A percentile compares a stretch with the other conserved stretches of the same genome.
Evolutionary conservation across 1,139 yeast species (phyloP).

Genomic region (Kluyveromyces sp.): DNA sequence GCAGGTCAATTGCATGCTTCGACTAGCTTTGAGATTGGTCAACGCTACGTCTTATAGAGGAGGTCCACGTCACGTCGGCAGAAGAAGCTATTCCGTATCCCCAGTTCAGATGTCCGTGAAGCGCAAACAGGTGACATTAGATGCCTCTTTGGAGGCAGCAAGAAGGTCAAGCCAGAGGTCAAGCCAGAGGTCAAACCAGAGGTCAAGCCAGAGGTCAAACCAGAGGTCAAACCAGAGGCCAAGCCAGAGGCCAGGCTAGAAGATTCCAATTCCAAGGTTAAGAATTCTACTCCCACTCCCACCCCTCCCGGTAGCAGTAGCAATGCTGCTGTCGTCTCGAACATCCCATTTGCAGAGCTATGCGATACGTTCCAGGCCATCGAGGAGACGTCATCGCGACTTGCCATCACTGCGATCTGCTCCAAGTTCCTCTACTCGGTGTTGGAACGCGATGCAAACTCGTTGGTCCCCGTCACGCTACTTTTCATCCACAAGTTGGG

Average conservation of each 20-base stretch:
- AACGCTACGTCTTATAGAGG: too few relatives aligned
- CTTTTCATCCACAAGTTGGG: conserved; percentile 83
- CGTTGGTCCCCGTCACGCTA: conserved; percentile 65
- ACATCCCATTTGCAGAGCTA: conserved; percentile 49
- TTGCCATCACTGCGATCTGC: conserved; percentile 69
- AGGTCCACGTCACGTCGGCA: too few relatives aligned
- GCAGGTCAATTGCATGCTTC: neutral
- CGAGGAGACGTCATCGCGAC: conserved; percentile 71
- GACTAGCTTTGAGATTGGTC: neutral
- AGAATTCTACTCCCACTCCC: neutral
- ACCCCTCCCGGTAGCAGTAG: neutral
- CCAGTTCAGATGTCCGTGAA: neutral
- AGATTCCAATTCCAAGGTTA: neutral
- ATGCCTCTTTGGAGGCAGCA: neutral
- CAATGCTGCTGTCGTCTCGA: neutral
- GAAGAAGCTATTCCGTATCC: neutral
- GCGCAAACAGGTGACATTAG: conserved; percentile 3
- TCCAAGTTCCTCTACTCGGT: conserved; percentile 64
- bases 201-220: neutral
- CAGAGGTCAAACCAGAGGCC: neutral
- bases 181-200: neutral
- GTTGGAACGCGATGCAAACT: conserved; percentile 48
- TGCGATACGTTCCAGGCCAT: conserved; percentile 65
- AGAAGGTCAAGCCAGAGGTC: neutral
- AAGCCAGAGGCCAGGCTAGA: neutral